Conservation (phyloP, 441 rosid species). For the Kokia cookei region DNA sequence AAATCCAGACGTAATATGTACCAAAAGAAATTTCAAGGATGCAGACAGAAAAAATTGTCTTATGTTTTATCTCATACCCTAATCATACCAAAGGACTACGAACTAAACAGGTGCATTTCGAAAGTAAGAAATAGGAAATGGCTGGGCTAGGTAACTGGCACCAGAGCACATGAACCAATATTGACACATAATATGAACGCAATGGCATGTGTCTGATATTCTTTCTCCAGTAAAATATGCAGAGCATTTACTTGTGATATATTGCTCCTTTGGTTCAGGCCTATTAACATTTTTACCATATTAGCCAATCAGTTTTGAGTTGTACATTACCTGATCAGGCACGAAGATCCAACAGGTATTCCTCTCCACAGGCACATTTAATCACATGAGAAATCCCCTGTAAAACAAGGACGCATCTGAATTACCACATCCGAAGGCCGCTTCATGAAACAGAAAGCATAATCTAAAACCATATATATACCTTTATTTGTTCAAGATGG, state of each 20-base stretch:
- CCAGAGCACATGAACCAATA: not conserved
- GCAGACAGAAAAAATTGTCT: too few species aligned
- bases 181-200: not conserved
- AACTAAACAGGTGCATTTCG: too few species aligned
- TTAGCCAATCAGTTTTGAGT: not conserved
- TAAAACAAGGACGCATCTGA: not conserved
- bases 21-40: too few species aligned
- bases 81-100: too few species aligned
- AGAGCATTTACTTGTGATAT: not conserved
- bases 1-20: rapidly evolving
- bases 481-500: slow-evolving; percentile 53
- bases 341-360: slow-evolving; percentile 25
- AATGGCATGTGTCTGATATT: not conserved
- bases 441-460: not conserved
- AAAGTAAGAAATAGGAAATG: not conserved
- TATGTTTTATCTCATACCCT: too few species aligned
- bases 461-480: slow-evolving; percentile 10
- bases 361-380: slow-evolving; percentile 42
- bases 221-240: not conserved
- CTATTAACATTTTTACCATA: not conserved
- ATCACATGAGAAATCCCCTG: slow-evolving; percentile 43
- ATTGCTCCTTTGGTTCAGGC: not conserved
- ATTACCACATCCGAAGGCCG: not conserved
- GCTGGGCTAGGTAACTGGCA: not conserved
- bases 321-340: not conserved